Base-by-base conservation (phyloP, 2,329 filamentous ascomycete genomes). In the Xylaria sp. region DNA sequence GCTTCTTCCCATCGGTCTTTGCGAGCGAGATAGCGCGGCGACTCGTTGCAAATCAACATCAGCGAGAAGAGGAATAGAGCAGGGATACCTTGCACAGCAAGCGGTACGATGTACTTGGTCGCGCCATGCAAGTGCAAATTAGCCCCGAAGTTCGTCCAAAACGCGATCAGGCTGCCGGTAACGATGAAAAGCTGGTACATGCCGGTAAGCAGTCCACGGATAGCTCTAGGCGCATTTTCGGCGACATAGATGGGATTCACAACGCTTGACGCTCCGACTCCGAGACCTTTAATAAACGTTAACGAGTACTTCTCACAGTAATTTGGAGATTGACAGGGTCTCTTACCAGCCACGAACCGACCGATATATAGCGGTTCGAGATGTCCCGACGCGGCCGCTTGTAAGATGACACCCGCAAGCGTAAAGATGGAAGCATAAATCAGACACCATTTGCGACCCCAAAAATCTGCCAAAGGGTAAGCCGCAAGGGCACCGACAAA, bases 1-100 rank as follows among this genome's bases (percentile, higher is more conserved):
- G 89, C 86, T 64, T 89, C 84, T 70, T 91, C 89, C 88, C 88
- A 90, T 53, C 85, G 83, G 74, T 91, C 88, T 74, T 87, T 83
- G 66, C 88, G 88, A 23, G 89, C 89, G 3, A 91, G 83, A 83
- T 87, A 91, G 56, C 89, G 84, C 3, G 89, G 89, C 0, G 87
- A 90, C 74, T 92, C 89, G 74, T 87, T 86, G 82, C 87, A 89
- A 56, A 90, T 78, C 2, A 87, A 76, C 87, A 92, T 92, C 73
- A 87, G 84, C 49, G 80, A 60, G 69, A 89, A 83, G 3, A 92
- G 83, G 28, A 90, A 79, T 5, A 88, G 73, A 3, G 89, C 88
- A 0, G 90, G 89, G 1, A 92, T 81, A 23, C 84, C 87, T 76
- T 92, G 90, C 74, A 91, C 83, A 49, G 86, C 84, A 7, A 92